Base-by-base conservation (phyloP, 1,139 yeast genomes). In the Geotrichum siamense region DNA sequence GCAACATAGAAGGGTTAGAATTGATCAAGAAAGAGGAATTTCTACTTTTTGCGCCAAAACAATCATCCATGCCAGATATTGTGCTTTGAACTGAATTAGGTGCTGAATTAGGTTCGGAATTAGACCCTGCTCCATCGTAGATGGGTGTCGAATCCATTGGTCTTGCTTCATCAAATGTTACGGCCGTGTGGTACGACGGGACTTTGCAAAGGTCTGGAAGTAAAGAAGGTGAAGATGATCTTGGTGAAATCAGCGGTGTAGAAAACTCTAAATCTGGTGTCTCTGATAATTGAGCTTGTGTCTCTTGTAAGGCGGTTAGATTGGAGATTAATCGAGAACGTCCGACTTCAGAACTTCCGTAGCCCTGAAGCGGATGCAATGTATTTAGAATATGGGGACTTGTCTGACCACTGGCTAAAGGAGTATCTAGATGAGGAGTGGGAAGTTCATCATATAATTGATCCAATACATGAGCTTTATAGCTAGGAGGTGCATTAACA, bases 391-490 rank as follows among this genome's bases (percentile, higher is more conserved):
- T 10, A 6, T 23, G 26, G 6, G 37, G 37, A 9, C 16, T 33
- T 6, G 37, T 15, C n/a, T 33, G 35, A 13, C 45, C 45, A 33
- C 45, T 43, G 23, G 39, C 27, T 26, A 43, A 25, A 2, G 85
- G 84, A 1, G 82, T 71, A 30, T 77, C 81, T 5, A 68, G 54
- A 0, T 79, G 75, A 2, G 80, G 71, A 13, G 71, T 64, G 3
- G 72, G 60, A 3, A 79, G 69, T 47, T 82, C 94, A 30, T 75
- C 71, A 89, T 87, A 89, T 30, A 91, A 65, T 45, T 87, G 68
- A 62, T 91, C 98, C 62, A 84, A 87, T 32, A 87, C 76, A 60
- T 86, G 96, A 49, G 74, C 78, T 51, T 79, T 86, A 59, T 91
- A 91, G 50, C 82, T 72, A 22, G 98, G 98, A 2, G 97, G 97